Evolutionary conservation across 148 eudicot genomes (phyloP), one percentile per base, ranked within the genome.

Genomic region (Mesembryanthemum crystallinum): DNA sequence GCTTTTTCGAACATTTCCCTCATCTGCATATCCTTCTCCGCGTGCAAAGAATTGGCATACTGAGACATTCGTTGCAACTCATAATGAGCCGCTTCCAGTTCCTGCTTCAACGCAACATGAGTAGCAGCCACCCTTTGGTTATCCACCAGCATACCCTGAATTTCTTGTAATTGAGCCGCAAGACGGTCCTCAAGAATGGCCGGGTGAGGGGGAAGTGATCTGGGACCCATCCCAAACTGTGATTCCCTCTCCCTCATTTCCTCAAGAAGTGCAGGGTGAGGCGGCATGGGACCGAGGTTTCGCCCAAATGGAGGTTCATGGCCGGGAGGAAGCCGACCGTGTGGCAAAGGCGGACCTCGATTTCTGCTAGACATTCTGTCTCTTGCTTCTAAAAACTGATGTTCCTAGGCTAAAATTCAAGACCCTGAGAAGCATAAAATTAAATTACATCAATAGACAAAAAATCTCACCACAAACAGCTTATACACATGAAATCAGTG

Each of bases 21-120:
- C 93, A 91, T 91, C 82, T 91, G 87, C 85, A 86, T 72, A 84
- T 94, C 97, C 82, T 85, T 88, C 72, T 88, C 93, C 0, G 84
- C 73, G 32, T 85, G 88, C 63, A 88, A 76, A 0, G 92, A 81
- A 65, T 75, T 83, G 8, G 88, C 95, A 76, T 80, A 86, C 59
- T 90, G 89, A 30, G 82, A 81, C 13, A 90, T 87, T 23, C 79
- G 77, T 72, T 91, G 93, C 80, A 94, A 80, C 81, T 94, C 93
- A 37, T 79, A 81, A 72, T 90, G 98, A 59, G 87, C 83, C 45
- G 86, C 85, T 80, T 94, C 98, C 57, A 94, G 51, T 76, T 94
- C 98, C 83, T 91, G 97, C 82, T 84, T 94, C 73, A 94, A 88
- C 13, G 98, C 97, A 75, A 94, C 98, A 79, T 94, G 98, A 25